These are phyloP conservation scores for Colletotrichum tofieldiae DNA, from an alignment of 2,329 filamentous ascomycete genomes.

Conservation along the genomic window DNA sequence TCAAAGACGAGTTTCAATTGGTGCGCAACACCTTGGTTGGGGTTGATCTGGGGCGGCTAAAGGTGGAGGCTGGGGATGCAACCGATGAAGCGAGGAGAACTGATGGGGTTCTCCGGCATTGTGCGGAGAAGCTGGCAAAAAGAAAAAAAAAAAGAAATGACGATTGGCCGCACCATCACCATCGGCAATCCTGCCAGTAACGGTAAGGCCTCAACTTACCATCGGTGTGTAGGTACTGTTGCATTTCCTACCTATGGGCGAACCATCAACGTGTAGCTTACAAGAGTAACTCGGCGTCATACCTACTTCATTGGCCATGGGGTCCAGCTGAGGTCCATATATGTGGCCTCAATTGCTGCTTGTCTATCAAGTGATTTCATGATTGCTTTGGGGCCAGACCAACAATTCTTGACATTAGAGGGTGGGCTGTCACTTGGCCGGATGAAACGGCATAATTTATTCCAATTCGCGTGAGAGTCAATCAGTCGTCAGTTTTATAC, in stretches of 20 bases:
- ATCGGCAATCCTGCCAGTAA: not conserved
- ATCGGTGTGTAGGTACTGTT: no score
- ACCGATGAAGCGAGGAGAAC: slow-evolving; percentile 17
- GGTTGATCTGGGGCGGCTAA: slow-evolving; percentile 32
- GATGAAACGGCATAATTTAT: not conserved
- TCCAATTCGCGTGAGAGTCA: not conserved
- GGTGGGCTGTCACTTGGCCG: not conserved
- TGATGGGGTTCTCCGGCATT: not conserved
- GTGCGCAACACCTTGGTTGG: slow-evolving; percentile 30
- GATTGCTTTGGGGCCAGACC: no score
- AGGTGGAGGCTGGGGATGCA: slow-evolving; percentile 29
- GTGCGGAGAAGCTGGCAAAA: not conserved
- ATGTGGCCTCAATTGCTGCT: not conserved
- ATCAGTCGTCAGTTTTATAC: not conserved
- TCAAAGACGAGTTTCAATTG: slow-evolving; percentile 4
- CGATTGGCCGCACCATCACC: not conserved
- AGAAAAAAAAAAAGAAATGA: no score
- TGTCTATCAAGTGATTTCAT: not conserved
- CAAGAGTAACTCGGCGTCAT: not conserved
- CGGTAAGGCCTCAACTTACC: not conserved
- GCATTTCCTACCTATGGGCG: no score
- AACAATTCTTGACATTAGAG: not conserved
- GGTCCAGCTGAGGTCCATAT: not conserved
- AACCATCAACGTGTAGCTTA: not conserved
- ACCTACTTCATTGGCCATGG: no score